Evolutionary conservation across 352 stramenopile species (phyloP).

Genomic region (Phytophthora rubi): DNA sequence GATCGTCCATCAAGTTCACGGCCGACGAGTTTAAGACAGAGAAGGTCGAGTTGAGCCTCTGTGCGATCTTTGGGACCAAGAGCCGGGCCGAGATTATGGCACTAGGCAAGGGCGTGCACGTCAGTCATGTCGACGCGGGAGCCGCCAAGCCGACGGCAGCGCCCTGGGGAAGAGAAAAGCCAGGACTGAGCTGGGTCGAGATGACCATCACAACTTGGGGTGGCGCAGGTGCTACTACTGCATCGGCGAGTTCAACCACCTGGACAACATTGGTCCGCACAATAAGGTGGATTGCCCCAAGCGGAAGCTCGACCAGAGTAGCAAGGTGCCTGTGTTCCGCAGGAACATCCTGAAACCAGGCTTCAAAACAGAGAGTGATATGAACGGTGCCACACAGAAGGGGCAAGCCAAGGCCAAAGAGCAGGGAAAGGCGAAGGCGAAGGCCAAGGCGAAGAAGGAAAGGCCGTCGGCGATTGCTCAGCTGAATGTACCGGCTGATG

Average conservation of each 20-base stretch:
- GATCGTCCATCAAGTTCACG: not conserved
- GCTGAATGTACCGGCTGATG: not conserved
- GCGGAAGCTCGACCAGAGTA: not conserved
- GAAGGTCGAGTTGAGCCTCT: not conserved
- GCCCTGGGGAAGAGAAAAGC: not conserved
- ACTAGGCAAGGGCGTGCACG: not conserved
- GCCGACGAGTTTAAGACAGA: not conserved
- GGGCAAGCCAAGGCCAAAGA: not conserved
- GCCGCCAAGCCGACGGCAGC: not conserved
- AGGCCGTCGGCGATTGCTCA: not conserved
- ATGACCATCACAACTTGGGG: conserved; percentile 3
- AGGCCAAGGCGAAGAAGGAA: not conserved
- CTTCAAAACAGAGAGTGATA: not conserved
- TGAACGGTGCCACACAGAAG: not conserved
- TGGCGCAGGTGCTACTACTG: conserved; percentile 1
- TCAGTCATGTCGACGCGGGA: conserved; percentile 8
- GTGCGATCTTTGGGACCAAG: conserved; percentile 12
- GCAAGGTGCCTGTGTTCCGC: not conserved
- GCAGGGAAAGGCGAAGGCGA: not conserved
- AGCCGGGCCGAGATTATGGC: conserved; percentile 10
- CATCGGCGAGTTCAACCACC: not conserved
- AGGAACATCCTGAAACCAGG: not conserved
- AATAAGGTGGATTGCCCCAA: conserved; percentile 1
- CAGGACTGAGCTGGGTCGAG: not conserved
- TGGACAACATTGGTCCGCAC: conserved; percentile 3